Evolutionary conservation across 768 basidiomycete genomes (phyloP), one percentile per base, ranked within the genome.

Genomic region (Tulasnella sp.): DNA sequence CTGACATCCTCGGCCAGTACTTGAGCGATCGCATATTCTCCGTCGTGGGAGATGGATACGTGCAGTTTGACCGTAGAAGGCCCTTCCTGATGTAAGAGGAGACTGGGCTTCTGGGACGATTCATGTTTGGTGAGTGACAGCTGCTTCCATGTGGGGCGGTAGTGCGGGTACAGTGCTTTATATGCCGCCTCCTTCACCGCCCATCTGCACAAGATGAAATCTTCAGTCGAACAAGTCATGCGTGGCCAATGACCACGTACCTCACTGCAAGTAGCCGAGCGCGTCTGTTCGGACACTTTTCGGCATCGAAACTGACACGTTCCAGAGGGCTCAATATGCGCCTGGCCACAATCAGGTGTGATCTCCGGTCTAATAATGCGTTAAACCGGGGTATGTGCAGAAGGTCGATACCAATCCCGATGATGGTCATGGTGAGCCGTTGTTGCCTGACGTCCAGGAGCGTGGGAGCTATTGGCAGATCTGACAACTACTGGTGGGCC

Each of bases 101-200:
- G 73, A 7, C 66, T 62, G 41, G 80, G 84, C 46, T 72, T 69
- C 50, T 77, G 67, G 25, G 32, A 6, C 5, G 40, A 42, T 67
- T 69, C 43, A 69, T 68, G 12, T 68, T 59, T 49, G 58, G 65
- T 50, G 76, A 86, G 5, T n/a, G 76, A 75, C 59, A 90, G 67
- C 23, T 89, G 79, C 64, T 86, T 85, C 89, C 88, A 91, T 6
- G 77, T 78, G 15, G 84, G 79, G 31, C 64, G 71, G 39, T 75
- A 65, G 17, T 58, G 29, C 0, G 87, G 87, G 65, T 79, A 87
- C 58, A 89, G 65, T 0, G 88, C 89, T 65, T 92, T 92, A 71
- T 90, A 92, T 0, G 82, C 80, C 0, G 89, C 85, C 68, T 92
- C 89, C 63, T 92, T 92, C 17, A 85, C 76, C 31, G 79, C 74